Conservation (phyloP, 192 early-diverging fungal genomes). For the Funneliformis geosporum region DNA sequence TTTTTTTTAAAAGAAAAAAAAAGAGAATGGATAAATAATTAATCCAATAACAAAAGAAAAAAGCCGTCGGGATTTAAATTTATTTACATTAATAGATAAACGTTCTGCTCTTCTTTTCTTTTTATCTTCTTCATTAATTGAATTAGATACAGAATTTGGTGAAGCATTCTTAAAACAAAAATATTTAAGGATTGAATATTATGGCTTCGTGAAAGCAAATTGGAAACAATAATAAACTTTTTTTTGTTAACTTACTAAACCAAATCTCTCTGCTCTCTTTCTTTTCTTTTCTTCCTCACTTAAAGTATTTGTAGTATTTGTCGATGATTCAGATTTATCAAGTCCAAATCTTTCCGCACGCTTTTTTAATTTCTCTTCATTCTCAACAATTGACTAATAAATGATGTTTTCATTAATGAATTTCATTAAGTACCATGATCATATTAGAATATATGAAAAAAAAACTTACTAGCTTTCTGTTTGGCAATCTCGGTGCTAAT, state of each 20-base stretch:
- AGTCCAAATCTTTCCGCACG: constrained; percentile 60
- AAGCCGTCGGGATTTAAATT: too few species aligned
- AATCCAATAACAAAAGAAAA: not conserved
- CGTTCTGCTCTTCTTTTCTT: constrained; percentile 25
- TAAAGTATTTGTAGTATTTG: too few species aligned
- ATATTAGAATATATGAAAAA: too few species aligned
- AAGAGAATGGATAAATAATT: not conserved
- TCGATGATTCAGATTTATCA: not conserved
- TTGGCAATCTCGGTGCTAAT: not conserved
- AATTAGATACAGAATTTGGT: not conserved
- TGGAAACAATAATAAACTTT: too few species aligned
- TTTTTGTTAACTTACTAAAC: constrained; percentile 16
- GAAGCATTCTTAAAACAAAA: not conserved
- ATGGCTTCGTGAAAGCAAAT: too few species aligned
- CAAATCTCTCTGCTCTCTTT: constrained; percentile 63
- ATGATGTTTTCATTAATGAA: not conserved
- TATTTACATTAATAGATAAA: not conserved
- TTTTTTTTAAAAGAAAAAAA: too few species aligned
- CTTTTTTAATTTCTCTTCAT: constrained; percentile 70
- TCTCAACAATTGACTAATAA: constrained; percentile 35
- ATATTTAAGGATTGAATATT: not conserved
- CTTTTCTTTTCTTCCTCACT: constrained; percentile 68
- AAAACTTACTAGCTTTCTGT: constrained; percentile 11
- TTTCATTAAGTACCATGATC: not conserved
- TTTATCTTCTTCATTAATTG: constrained; percentile 2